Evolutionary conservation across 345 rosid genomes (phyloP).

Genomic region (Trapa bicornis): DNA sequence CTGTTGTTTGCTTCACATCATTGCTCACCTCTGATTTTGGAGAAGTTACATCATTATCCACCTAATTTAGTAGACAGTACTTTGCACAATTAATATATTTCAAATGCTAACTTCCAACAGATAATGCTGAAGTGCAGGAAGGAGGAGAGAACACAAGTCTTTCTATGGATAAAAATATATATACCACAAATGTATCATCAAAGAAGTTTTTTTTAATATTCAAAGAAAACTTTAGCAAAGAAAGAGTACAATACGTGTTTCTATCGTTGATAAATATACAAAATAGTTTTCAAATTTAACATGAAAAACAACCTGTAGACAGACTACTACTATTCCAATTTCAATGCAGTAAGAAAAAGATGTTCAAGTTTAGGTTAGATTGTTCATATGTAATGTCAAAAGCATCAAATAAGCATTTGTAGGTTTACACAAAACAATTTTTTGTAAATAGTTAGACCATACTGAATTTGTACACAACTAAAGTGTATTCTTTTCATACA

Average conservation of each 20-base stretch:
- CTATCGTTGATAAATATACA: too few species aligned
- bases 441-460: background rate
- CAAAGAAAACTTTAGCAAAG: too few species aligned
- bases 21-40: slow-evolving; percentile 54
- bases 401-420: too few species aligned
- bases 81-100: slow-evolving; percentile 1
- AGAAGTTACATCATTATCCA: slow-evolving; percentile 23
- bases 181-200: background rate
- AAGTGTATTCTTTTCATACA: background rate
- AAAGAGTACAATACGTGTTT: too few species aligned
- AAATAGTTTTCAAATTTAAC: too few species aligned
- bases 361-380: too few species aligned
- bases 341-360: background rate
- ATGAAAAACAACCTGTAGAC: background rate
- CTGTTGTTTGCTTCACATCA: slow-evolving; percentile 32
- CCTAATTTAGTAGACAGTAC: slow-evolving; percentile 11
- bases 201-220: too few species aligned
- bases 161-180: background rate
- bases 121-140: background rate
- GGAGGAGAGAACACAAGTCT: background rate
- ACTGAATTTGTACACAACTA: background rate
- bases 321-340: background rate
- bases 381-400: too few species aligned
- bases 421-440: background rate
- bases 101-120: background rate